phyloP scores from a whole-genome alignment of 2,329 filamentous ascomycete genomes.

The Exophiala bonariae region DNA sequence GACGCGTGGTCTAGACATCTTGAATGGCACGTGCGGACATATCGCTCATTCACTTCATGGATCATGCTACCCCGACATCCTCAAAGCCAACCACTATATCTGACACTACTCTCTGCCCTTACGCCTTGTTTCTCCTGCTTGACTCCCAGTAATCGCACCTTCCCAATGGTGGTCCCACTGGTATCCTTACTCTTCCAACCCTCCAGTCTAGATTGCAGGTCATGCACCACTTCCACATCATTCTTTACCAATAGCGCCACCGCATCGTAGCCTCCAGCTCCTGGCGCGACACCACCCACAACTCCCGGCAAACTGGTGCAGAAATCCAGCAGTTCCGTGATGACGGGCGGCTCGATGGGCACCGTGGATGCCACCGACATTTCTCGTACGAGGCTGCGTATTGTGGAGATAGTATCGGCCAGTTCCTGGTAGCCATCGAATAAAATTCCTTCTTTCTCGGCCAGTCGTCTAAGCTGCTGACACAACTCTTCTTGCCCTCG shows the following conservation, averaged over 20 bases:
- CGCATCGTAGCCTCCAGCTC: slow-evolving; percentile 91
- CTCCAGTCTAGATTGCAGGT: slow-evolving; percentile 62
- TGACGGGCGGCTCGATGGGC: slow-evolving; percentile 83
- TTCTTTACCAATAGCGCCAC: slow-evolving; percentile 78
- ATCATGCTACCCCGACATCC: too few species aligned
- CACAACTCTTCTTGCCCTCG: slow-evolving; percentile 71
- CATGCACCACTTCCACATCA: slow-evolving; percentile 61
- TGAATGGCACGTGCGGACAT: too few species aligned
- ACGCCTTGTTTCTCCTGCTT: slow-evolving; percentile 48
- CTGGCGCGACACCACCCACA: slow-evolving; percentile 87
- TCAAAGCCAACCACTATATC: slow-evolving; percentile 41
- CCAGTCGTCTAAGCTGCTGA: slow-evolving; percentile 57
- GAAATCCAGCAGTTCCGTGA: slow-evolving; percentile 81
- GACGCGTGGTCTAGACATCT: too few species aligned
- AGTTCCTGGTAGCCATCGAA: slow-evolving; percentile 53
- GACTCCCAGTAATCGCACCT: slow-evolving; percentile 46
- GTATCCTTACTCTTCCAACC: slow-evolving; percentile 59
- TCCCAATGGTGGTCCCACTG: slow-evolving; percentile 45
- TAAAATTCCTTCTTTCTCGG: slow-evolving; percentile 46
- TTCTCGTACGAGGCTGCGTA: slow-evolving; percentile 64
- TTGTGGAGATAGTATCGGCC: slow-evolving; percentile 51
- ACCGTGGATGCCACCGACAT: slow-evolving; percentile 76
- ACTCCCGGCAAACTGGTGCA: slow-evolving; percentile 73
- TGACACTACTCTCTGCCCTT: slow-evolving; percentile 39
- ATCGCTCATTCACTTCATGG: too few species aligned